phyloP scores from a whole-genome alignment of 2,329 filamentous ascomycete genomes.

The Alternaria infectoria region DNA sequence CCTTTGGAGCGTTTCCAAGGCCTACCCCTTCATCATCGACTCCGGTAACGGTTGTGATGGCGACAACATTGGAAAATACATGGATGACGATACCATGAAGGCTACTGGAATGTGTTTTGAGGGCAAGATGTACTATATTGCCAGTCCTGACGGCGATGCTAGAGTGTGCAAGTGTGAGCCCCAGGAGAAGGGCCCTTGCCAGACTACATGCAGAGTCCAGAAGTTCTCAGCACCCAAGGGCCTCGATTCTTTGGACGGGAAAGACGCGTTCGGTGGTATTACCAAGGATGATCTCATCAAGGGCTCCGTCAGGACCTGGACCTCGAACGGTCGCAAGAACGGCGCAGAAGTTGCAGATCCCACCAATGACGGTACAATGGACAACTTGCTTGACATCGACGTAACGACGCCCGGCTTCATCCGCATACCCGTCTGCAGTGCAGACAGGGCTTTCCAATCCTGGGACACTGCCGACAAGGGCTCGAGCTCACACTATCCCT shows the following conservation, averaged over 20 bases:
- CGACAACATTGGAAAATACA: too few relatives aligned
- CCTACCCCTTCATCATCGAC: too few relatives aligned
- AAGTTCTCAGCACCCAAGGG: neutral
- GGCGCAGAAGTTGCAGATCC: neutral
- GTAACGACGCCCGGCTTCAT: slow-evolving; percentile 1
- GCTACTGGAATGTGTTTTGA: slow-evolving; percentile 1
- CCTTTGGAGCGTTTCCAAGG: too few relatives aligned
- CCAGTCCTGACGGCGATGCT: neutral
- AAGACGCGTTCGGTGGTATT: neutral
- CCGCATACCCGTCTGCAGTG: slow-evolving; percentile 2
- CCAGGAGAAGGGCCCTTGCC: neutral
- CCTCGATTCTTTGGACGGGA: too few relatives aligned
- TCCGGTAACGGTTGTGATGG: too few relatives aligned
- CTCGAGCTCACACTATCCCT: neutral
- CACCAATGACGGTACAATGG: neutral
- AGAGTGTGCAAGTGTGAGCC: neutral
- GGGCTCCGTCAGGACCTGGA: slow-evolving; percentile 1
- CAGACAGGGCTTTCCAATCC: slow-evolving; percentile 3
- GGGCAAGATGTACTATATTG: slow-evolving; percentile 6
- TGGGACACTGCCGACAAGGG: neutral
- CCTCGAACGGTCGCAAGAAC: slow-evolving; percentile 2
- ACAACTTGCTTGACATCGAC: neutral
- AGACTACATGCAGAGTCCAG: neutral
- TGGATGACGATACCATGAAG: neutral
- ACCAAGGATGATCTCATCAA: neutral